A percentile compares a stretch with the other conserved stretches of the same genome.
These are phyloP conservation scores for Suillus cothurnatus DNA, from an alignment of 768 basidiomycete species.

Conservation along the genomic window DNA sequence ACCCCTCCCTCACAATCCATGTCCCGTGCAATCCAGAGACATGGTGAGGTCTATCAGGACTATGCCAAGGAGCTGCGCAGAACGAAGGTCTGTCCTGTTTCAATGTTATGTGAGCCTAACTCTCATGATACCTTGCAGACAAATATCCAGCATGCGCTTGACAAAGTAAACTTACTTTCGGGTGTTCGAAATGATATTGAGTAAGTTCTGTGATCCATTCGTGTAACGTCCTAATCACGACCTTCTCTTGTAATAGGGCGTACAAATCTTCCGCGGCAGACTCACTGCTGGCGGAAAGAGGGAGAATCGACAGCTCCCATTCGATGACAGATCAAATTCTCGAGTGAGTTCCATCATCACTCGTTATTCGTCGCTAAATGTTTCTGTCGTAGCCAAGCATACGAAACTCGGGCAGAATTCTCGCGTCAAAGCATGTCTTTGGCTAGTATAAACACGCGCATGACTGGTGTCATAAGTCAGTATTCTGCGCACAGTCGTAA, in stretches of 20 bases:
- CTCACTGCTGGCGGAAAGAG: conserved; percentile 83
- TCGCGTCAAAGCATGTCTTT: conserved; percentile 76
- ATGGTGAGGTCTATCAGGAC: conserved; percentile 88
- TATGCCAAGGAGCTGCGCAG: conserved; percentile 82
- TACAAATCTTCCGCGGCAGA: conserved; percentile 92
- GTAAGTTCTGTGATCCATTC: conserved; percentile 45
- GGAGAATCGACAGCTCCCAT: conserved; percentile 90
- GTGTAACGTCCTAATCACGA: neutral
- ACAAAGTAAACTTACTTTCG: conserved; percentile 84
- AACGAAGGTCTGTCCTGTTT: conserved; percentile 64
- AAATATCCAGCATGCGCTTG: conserved; percentile 80
- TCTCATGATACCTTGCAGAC: conserved; percentile 43
- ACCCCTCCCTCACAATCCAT: conserved; percentile 78
- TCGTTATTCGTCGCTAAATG: conserved; percentile 2
- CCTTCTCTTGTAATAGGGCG: conserved; percentile 50
- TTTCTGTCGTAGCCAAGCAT: conserved; percentile 74
- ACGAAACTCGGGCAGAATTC: conserved; percentile 95
- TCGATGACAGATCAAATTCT: conserved; percentile 92
- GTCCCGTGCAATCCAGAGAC: conserved; percentile 87
- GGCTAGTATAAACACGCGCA: conserved; percentile 78
- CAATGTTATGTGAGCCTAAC: neutral
- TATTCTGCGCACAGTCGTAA: neutral
- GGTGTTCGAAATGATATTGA: conserved; percentile 97
- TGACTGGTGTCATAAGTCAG: conserved; percentile 82
- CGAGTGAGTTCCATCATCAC: conserved; percentile 53